These are phyloP conservation scores for Rhizopogon vinicolor DNA, from an alignment of 768 basidiomycete species.

Conservation along the genomic window DNA sequence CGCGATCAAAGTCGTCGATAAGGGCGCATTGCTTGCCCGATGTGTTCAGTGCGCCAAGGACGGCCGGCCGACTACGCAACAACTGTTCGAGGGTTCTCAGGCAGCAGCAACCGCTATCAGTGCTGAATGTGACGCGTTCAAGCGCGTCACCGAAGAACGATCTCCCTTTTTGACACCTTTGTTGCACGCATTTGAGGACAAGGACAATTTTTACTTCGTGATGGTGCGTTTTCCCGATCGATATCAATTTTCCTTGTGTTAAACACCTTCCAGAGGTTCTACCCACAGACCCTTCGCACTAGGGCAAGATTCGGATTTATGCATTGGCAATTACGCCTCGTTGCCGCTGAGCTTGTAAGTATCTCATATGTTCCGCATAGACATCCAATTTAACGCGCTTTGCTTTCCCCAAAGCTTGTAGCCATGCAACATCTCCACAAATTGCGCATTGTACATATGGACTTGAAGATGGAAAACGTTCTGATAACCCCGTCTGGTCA, in stretches of 20 bases:
- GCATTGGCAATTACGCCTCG: constrained; percentile 9
- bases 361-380: background rate
- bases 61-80: background rate
- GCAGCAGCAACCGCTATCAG: background rate
- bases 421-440: constrained; percentile 10
- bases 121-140: background rate
- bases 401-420: constrained; percentile 1
- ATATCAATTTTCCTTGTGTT: background rate
- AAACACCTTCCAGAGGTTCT: constrained; percentile 5
- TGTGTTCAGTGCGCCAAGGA: background rate
- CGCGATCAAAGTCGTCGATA: constrained; percentile 9
- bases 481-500: constrained; percentile 28
- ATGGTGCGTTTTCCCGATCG: constrained; percentile 4
- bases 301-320: background rate
- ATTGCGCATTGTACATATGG: constrained; percentile 38
- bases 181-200: constrained; percentile 7
- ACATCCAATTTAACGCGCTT: background rate
- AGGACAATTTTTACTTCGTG: constrained; percentile 10
- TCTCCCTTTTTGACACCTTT: constrained; percentile 10
- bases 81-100: background rate
- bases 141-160: background rate
- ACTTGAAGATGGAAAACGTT: constrained; percentile 51
- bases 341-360: constrained; percentile 12
- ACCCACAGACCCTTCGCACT: constrained; percentile 6
- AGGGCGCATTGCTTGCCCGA: background rate